phyloP scores from a whole-genome alignment of 495 filamentous ascomycete genomes.

The Hyaloscypha bicolor region DNA sequence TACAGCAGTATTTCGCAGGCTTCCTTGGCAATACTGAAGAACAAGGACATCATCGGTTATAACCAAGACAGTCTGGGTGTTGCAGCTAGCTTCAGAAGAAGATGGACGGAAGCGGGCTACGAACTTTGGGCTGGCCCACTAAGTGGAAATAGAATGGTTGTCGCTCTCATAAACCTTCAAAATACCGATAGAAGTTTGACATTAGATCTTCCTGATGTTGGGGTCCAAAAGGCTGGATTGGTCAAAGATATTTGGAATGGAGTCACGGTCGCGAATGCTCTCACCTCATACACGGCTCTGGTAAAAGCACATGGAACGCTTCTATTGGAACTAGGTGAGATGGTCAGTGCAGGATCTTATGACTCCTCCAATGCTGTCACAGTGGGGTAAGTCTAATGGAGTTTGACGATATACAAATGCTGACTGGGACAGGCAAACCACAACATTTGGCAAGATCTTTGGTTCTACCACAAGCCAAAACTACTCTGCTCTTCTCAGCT shows the following conservation, averaged over 20 bases:
- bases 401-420: not conserved
- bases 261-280: constrained; percentile 29
- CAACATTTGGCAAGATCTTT: constrained; percentile 40
- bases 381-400: constrained; percentile 31
- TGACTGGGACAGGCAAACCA: constrained; percentile 21
- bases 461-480: constrained; percentile 40
- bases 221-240: constrained; percentile 39
- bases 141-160: constrained; percentile 41
- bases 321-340: constrained; percentile 41
- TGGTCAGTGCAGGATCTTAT: constrained; percentile 37
- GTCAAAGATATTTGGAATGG: constrained; percentile 45
- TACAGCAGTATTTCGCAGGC: constrained; percentile 36
- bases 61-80: constrained; percentile 56
- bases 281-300: constrained; percentile 39
- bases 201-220: constrained; percentile 43
- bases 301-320: constrained; percentile 44
- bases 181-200: constrained; percentile 37
- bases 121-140: constrained; percentile 50
- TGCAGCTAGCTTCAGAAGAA: constrained; percentile 36
- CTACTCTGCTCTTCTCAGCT: constrained; percentile 36
- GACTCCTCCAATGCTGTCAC: constrained; percentile 22
- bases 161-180: constrained; percentile 44
- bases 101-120: constrained; percentile 41
- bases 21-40: constrained; percentile 57
- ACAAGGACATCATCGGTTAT: constrained; percentile 59